Conservation (phyloP, 192 early-diverging fungal species). For the Geosiphon pyriformis region DNA sequence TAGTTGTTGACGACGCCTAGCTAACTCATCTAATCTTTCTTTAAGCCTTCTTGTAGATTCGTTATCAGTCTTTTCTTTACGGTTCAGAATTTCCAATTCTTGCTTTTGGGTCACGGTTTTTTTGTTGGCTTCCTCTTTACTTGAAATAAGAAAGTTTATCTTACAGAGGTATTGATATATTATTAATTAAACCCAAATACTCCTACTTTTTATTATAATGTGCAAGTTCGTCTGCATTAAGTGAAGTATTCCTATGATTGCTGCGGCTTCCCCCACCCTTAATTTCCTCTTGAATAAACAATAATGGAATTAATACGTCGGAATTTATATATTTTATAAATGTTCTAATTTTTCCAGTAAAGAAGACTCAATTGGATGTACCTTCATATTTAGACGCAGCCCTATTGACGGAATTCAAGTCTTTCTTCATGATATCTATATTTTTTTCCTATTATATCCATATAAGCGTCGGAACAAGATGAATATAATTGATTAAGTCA, state of each 20-base stretch:
- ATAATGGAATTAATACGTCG: not conserved
- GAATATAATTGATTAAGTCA: too few relatives aligned
- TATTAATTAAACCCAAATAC: slow-evolving; percentile 1
- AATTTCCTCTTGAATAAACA: not conserved
- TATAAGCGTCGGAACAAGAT: too few relatives aligned
- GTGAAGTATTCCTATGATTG: slow-evolving; percentile 18
- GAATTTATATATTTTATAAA: too few relatives aligned
- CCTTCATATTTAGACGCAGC: slow-evolving; percentile 51
- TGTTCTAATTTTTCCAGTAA: too few relatives aligned
- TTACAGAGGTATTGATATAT: not conserved
- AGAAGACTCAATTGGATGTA: too few relatives aligned
- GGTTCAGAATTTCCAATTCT: slow-evolving; percentile 58
- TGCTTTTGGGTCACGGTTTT: slow-evolving; percentile 67
- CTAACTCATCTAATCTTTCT: slow-evolving; percentile 49
- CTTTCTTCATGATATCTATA: not conserved
- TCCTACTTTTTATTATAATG: slow-evolving; percentile 33
- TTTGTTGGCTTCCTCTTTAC: slow-evolving; percentile 67
- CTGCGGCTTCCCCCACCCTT: not conserved
- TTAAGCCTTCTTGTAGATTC: slow-evolving; percentile 57
- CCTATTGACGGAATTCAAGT: slow-evolving; percentile 10
- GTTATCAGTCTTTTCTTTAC: slow-evolving; percentile 55
- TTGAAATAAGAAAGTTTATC: slow-evolving; percentile 20
- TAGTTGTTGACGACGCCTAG: slow-evolving; percentile 40
- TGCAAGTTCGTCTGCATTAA: slow-evolving; percentile 27
- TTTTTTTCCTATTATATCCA: too few relatives aligned